These are phyloP conservation scores for Backusella macrospora DNA, from an alignment of 192 early-diverging fungal species.

Conservation along the genomic window DNA sequence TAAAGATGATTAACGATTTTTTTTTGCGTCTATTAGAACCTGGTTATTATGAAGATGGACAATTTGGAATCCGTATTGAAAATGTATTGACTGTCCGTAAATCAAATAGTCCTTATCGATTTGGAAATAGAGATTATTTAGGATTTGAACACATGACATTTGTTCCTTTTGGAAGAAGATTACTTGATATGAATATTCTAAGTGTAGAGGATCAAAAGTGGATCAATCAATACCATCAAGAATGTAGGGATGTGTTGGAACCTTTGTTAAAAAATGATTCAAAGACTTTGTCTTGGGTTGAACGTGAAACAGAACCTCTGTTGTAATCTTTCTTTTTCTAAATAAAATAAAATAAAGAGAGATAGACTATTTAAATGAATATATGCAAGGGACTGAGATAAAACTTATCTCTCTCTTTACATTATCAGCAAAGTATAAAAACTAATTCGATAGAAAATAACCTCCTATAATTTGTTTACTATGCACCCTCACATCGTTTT, in stretches of 20 bases:
- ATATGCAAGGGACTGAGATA: no score
- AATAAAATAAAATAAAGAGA: background rate
- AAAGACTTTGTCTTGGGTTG: slow-evolving; percentile 77
- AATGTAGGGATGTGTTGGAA: slow-evolving; percentile 73
- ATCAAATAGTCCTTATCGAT: slow-evolving; percentile 71
- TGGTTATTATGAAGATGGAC: slow-evolving; percentile 94
- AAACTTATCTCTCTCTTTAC: no score
- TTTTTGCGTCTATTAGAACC: slow-evolving; percentile 62
- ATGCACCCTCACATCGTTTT: no score
- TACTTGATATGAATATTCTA: slow-evolving; percentile 72
- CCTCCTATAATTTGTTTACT: no score
- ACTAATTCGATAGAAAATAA: no score
- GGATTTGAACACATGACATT: slow-evolving; percentile 92
- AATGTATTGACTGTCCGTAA: slow-evolving; percentile 83
- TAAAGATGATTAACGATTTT: no score
- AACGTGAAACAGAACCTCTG: slow-evolving; percentile 69
- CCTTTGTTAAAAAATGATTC: slow-evolving; percentile 73
- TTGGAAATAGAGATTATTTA: slow-evolving; percentile 78
- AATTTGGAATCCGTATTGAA: slow-evolving; percentile 96
- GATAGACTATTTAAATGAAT: background rate
- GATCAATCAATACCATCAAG: slow-evolving; percentile 84
- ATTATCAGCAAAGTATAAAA: no score
- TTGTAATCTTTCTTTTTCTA: slow-evolving; percentile 33
- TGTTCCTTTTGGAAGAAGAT: slow-evolving; percentile 83
- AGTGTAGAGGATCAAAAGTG: slow-evolving; percentile 73